Evolutionary conservation across 352 stramenopile species (phyloP), one percentile per base, ranked within the genome.

Genomic region (Phytophthora aleatoria): DNA sequence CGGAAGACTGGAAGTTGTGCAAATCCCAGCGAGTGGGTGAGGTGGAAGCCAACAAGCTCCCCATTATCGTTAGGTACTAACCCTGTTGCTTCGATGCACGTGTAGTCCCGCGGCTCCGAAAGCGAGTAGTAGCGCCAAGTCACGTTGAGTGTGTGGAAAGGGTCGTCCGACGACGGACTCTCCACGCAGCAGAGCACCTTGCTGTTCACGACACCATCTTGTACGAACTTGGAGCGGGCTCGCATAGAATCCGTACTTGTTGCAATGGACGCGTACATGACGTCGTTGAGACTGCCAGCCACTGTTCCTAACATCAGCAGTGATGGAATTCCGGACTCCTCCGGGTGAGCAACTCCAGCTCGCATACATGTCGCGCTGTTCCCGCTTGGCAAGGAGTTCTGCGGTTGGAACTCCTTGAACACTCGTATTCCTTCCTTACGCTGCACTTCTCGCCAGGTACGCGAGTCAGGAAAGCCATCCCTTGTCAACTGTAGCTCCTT

Each of bases 21-120:
- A 33, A 89, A 87, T 2, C 74, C 73, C 3, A 89, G 64, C 62
- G 76, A 86, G 67, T 89, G 80, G 36, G 85, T 58, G 26, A 89
- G 64, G 30, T 89, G 80, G 59, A 79, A 89, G 1, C 80, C 80
- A 15, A 89, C 67, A 16, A 65, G 61, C 16, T 89, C 76, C 13
- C 74, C 74, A 1, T 61, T 64, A 26, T 74, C 50, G 15, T 82
- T 72, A 0, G 58, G 44, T 3, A 77, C 60, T 43, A 89, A 38
- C 3, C 80, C 80, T 13, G 70, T 82, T 26, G 76, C 71, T 57
- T 90, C 78, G 13, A 90, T 72, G 36, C 73, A 88, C 3, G 81
- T 81, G 50, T 81, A 79, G 57, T 90, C 81, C 12, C 81, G 74
- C n/a, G 70, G 66, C 49, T 81, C 69, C 0, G 73, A 81, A 9